Evolutionary conservation across 2,329 filamentous ascomycete genomes (phyloP).

Genomic region (Cordyceps javanica): DNA sequence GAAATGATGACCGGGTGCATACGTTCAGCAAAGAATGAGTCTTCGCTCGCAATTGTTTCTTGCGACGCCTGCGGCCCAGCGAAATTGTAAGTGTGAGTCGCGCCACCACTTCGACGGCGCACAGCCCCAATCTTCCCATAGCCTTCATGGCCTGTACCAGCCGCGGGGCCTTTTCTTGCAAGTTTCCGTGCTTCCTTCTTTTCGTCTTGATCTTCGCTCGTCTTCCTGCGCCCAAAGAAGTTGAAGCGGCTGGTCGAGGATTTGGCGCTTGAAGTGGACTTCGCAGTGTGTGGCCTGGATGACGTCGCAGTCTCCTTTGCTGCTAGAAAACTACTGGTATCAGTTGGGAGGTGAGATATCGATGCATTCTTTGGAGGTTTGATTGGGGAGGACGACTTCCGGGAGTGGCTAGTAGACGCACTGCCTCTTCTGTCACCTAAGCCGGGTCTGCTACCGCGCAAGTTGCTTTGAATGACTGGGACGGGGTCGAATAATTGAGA

Average conservation of each 20-base stretch:
- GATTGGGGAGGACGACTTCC: slow-evolving; percentile 24
- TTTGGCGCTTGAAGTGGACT: slow-evolving; percentile 49
- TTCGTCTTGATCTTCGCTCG: slow-evolving; percentile 41
- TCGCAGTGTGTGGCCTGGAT: slow-evolving; percentile 6
- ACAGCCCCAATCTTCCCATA: slow-evolving; percentile 61
- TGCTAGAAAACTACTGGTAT: not conserved
- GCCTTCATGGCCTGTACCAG: slow-evolving; percentile 91
- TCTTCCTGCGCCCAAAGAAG: slow-evolving; percentile 70
- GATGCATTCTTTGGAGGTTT: slow-evolving; percentile 25
- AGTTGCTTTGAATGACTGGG: slow-evolving; percentile 58
- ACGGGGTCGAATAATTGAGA: slow-evolving; percentile 45
- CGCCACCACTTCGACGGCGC: slow-evolving; percentile 59
- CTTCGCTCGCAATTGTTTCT: slow-evolving; percentile 44
- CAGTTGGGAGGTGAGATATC: slow-evolving; percentile 23
- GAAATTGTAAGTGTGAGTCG: slow-evolving; percentile 40
- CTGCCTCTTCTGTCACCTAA: slow-evolving; percentile 39
- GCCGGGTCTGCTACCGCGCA: slow-evolving; percentile 40
- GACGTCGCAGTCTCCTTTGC: not conserved
- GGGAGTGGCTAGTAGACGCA: slow-evolving; percentile 27
- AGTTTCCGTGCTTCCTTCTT: slow-evolving; percentile 30
- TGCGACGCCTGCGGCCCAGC: slow-evolving; percentile 41
- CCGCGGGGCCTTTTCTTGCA: slow-evolving; percentile 69
- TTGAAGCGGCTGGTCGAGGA: slow-evolving; percentile 62
- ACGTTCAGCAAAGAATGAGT: slow-evolving; percentile 54
- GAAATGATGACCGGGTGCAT: slow-evolving; percentile 62